phyloP scores from a whole-genome alignment of 768 basidiomycete species.

The Amanita subjunquillea region DNA sequence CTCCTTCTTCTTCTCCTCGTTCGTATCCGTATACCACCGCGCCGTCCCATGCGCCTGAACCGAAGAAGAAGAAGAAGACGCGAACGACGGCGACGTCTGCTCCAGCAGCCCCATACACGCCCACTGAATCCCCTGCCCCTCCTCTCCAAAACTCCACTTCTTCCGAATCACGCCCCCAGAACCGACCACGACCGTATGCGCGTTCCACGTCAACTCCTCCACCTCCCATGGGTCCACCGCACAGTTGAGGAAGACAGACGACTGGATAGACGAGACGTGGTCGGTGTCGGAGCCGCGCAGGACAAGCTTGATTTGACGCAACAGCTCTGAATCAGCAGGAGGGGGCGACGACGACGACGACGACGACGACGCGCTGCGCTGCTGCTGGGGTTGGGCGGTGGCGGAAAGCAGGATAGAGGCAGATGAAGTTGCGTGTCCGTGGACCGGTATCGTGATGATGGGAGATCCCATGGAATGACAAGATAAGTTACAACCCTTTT shows the following conservation, averaged over 20 bases:
- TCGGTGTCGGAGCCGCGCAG: slow-evolving; percentile 34
- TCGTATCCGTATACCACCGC: slow-evolving; percentile 16
- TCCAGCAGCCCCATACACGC: slow-evolving; percentile 72
- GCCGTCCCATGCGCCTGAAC: slow-evolving; percentile 18
- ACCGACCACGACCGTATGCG: slow-evolving; percentile 49
- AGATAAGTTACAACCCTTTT: too few species aligned
- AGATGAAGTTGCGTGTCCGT: too few species aligned
- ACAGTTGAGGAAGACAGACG: slow-evolving; percentile 25
- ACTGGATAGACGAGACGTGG: slow-evolving; percentile 29
- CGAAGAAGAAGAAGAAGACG: background rate
- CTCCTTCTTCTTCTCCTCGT: slow-evolving; percentile 5
- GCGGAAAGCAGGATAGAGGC: too few species aligned
- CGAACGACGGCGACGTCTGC: slow-evolving; percentile 20
- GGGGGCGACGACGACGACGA: too few species aligned
- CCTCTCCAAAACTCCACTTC: slow-evolving; percentile 67
- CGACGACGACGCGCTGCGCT: too few species aligned
- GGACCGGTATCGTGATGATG: too few species aligned
- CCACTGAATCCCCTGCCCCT: slow-evolving; percentile 65
- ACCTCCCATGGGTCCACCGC: slow-evolving; percentile 34
- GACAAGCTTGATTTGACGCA: slow-evolving; percentile 49
- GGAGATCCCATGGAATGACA: background rate
- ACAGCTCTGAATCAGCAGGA: slow-evolving; percentile 19
- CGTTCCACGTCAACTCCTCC: slow-evolving; percentile 65
- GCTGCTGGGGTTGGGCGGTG: too few species aligned
- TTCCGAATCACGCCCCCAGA: slow-evolving; percentile 59